Conservation (phyloP, 108 stramenopile species). For the Halocafeteria seosinensis region DNA sequence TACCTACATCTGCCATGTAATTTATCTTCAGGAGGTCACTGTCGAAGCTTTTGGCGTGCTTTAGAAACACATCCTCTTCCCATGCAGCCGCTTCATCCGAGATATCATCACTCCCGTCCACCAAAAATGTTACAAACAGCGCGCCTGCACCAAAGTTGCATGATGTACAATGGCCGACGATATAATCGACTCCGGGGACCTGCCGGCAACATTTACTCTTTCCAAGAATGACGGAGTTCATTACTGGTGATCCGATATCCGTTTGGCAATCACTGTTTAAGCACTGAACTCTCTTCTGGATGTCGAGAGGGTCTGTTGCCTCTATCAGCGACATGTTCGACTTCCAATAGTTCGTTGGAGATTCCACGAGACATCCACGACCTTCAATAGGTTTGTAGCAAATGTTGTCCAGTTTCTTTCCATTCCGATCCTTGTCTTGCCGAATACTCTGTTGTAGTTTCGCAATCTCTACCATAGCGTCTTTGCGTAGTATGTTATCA, state of each 20-base stretch:
- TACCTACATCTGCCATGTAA: too few relatives aligned
- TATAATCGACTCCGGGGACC: not conserved
- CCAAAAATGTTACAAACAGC: slow-evolving; percentile 22
- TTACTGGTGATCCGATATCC: slow-evolving; percentile 21
- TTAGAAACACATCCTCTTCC: slow-evolving; percentile 20
- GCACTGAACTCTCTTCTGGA: not conserved
- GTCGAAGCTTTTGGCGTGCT: not conserved
- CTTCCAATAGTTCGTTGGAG: slow-evolving; percentile 18
- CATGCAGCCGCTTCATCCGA: slow-evolving; percentile 9
- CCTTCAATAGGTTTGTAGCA: slow-evolving; percentile 29
- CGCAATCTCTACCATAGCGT: not conserved
- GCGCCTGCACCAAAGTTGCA: slow-evolving; percentile 12
- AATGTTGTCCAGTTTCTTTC: slow-evolving; percentile 16
- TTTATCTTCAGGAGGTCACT: not conserved
- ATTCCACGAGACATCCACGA: slow-evolving; percentile 20
- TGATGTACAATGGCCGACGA: not conserved
- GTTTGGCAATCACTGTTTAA: not conserved
- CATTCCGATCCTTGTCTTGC: not conserved
- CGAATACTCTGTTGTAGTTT: not conserved
- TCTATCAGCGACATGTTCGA: slow-evolving; percentile 7
- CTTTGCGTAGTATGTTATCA: not conserved
- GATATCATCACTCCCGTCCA: slow-evolving; percentile 11
- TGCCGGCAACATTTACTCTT: slow-evolving; percentile 2
- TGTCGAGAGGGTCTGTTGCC: slow-evolving; percentile 8
- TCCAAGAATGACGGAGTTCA: slow-evolving; percentile 21